A percentile compares a stretch with the other conserved stretches of the same genome.
These are phyloP conservation scores for Suhomyces bribrorum DNA, from an alignment of 1,139 yeast genomes.

Conservation along the genomic window DNA sequence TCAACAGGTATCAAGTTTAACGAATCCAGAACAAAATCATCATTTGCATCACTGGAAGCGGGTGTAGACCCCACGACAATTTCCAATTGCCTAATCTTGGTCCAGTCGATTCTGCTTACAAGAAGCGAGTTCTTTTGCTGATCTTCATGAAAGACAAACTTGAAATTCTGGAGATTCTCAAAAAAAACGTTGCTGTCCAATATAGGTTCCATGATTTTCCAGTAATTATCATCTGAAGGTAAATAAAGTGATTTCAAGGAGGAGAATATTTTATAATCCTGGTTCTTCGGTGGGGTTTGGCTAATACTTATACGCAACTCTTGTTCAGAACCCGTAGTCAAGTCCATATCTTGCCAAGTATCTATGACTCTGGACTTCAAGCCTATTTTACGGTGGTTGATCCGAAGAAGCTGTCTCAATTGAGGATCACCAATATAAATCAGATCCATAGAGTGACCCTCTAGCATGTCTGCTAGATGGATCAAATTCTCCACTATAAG, in stretches of 20 bases:
- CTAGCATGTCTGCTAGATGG: conserved; percentile 11
- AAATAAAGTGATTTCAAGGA: conserved; percentile 17
- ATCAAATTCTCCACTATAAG: conserved; percentile 13
- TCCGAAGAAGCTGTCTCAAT: conserved; percentile 14
- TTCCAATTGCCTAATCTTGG: conserved; percentile 24
- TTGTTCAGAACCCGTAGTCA: not conserved
- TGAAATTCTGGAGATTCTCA: conserved; percentile 18
- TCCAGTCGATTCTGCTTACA: conserved; percentile 20
- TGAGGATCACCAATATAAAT: conserved; percentile 19
- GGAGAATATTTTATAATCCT: not conserved
- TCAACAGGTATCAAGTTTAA: conserved; percentile 14
- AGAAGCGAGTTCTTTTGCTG: conserved; percentile 9
- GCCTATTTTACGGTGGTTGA: conserved; percentile 1
- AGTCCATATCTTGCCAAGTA: not conserved
- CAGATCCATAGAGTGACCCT: conserved; percentile 13
- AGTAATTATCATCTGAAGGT: conserved; percentile 18
- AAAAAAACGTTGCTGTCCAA: conserved; percentile 6
- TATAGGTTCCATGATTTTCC: conserved; percentile 18
- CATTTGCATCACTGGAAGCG: not conserved
- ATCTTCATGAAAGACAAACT: conserved; percentile 17
- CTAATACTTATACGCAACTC: not conserved
- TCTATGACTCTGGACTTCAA: conserved; percentile 6
- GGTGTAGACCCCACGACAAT: conserved; percentile 23
- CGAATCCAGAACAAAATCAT: conserved; percentile 8
- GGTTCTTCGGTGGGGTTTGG: not conserved